These are phyloP conservation scores for Kluyveromyces aestuarii DNA, from an alignment of 805 yeast species.

Conservation along the genomic window DNA sequence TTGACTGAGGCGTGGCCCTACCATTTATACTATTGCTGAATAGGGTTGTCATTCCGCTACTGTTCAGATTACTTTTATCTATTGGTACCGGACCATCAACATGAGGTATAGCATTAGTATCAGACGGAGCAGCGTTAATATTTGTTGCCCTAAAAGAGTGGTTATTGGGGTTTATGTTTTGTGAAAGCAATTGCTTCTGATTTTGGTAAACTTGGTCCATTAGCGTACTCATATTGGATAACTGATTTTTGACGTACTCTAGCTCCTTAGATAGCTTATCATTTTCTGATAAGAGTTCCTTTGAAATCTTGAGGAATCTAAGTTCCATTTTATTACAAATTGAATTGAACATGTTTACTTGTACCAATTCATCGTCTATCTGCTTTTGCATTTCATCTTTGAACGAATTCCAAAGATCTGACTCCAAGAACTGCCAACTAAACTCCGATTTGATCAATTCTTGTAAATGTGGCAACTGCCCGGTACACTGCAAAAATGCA, in stretches of 20 bases:
- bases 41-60: not conserved
- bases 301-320: conserved; percentile 18
- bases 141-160: not conserved
- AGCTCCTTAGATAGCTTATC: conserved; percentile 24
- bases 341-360: conserved; percentile 4
- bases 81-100: not conserved
- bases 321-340: conserved; percentile 5
- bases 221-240: conserved; percentile 17
- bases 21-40: not conserved
- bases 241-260: conserved; percentile 19
- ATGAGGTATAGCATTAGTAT: not conserved
- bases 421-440: conserved; percentile 22
- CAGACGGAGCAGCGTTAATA: not conserved
- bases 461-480: conserved; percentile 20
- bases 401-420: conserved; percentile 13
- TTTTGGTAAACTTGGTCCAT: conserved; percentile 21
- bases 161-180: not conserved
- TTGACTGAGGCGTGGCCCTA: not conserved
- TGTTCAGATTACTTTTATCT: not conserved
- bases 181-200: conserved; percentile 17
- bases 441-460: conserved; percentile 20
- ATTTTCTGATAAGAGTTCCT: conserved; percentile 24
- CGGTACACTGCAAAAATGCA: conserved; percentile 17
- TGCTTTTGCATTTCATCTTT: conserved; percentile 7
- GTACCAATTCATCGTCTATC: conserved; percentile 3